Conservation (phyloP, 345 rosid species). For the Eucalyptus paniculata region DNA sequence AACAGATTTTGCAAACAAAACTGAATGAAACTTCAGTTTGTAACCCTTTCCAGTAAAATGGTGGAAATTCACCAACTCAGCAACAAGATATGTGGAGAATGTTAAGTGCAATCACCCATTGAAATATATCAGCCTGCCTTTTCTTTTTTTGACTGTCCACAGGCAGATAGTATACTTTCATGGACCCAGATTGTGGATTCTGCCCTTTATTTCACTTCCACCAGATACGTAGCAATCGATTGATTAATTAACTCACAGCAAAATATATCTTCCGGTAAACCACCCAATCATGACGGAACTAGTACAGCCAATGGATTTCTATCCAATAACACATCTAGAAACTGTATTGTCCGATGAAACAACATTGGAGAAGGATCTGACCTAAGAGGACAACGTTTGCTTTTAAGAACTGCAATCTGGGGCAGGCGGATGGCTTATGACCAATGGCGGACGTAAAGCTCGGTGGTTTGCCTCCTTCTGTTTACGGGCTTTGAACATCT, state of each 20-base stretch:
- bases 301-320: not conserved
- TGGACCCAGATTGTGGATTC: not conserved
- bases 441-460: conserved; percentile 19
- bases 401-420: not conserved
- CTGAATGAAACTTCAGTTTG: not conserved
- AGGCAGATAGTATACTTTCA: not conserved
- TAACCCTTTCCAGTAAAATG: not conserved
- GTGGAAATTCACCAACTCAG: not conserved
- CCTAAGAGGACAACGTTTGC: not conserved
- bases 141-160: not conserved
- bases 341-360: not conserved
- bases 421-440: conserved; percentile 8
- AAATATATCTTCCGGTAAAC: not conserved
- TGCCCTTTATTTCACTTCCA: not conserved
- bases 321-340: not conserved
- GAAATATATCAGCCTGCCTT: not conserved
- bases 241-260: not conserved
- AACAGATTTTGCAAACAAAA: not conserved
- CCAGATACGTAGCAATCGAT: not conserved
- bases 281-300: not conserved
- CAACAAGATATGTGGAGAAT: not conserved
- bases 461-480: conserved; percentile 12
- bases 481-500: conserved; percentile 35
- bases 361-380: not conserved
- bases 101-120: not conserved